These are phyloP conservation scores for Colletotrichum sansevieriae DNA, from an alignment of 2,329 filamentous ascomycete species.

Conservation along the genomic window DNA sequence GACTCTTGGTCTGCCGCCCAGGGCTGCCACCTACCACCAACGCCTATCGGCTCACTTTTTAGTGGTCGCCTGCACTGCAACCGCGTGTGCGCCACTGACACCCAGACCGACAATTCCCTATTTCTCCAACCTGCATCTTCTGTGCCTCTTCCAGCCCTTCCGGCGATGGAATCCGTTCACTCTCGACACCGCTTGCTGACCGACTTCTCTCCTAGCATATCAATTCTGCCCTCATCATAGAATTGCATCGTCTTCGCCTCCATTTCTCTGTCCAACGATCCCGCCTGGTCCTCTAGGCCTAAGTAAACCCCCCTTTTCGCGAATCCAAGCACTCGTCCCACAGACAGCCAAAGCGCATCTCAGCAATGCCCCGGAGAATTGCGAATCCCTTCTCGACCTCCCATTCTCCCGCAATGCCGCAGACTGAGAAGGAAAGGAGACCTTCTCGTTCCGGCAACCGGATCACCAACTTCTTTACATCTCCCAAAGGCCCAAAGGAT, in stretches of 20 bases:
- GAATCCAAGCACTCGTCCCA: constrained; percentile 22
- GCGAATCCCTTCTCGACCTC: constrained; percentile 67
- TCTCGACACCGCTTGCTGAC: constrained; percentile 31
- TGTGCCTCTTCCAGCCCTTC: constrained; percentile 37
- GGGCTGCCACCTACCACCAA: constrained; percentile 6
- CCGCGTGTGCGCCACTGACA: constrained; percentile 40
- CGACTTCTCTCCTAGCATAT: constrained; percentile 17
- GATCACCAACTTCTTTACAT: constrained; percentile 86
- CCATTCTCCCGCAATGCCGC: constrained; percentile 60
- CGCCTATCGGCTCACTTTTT: constrained; percentile 25
- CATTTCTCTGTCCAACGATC: background rate
- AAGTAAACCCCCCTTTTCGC: constrained; percentile 23
- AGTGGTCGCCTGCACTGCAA: constrained; percentile 35
- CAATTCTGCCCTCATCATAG: constrained; percentile 20
- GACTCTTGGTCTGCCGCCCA: too few species aligned
- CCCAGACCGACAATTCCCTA: constrained; percentile 39
- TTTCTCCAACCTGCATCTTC: constrained; percentile 28
- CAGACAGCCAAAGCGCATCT: constrained; percentile 32
- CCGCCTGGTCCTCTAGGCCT: constrained; percentile 20
- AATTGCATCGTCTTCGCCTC: constrained; percentile 22
- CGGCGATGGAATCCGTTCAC: background rate
- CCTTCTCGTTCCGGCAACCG: constrained; percentile 72
- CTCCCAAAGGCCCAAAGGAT: constrained; percentile 68
- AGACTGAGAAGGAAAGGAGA: constrained; percentile 68
- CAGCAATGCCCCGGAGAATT: constrained; percentile 71